Percentiles rank a stretch among this genome's conserved stretches.
phyloP scores from a whole-genome alignment of 1,139 yeast species.

The Pneumocystis oryctolagi region DNA sequence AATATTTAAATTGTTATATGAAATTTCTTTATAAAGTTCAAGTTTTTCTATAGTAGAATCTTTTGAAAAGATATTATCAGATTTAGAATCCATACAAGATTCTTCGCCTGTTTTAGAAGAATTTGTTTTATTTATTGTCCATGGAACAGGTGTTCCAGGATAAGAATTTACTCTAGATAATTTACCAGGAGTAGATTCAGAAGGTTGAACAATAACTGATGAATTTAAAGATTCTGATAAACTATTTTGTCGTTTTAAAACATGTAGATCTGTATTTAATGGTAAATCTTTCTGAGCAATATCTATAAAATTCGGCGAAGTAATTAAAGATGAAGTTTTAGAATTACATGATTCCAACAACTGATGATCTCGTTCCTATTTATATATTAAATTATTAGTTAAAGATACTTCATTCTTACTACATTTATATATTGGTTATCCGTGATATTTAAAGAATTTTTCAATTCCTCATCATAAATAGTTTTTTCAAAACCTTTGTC shows the following conservation, averaged over 20 bases:
- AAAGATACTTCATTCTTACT: not conserved
- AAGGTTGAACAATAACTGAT: not conserved
- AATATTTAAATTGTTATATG: not conserved
- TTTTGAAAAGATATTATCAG: not conserved
- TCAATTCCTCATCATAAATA: not conserved
- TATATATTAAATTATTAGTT: not conserved
- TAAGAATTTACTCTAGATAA: not conserved
- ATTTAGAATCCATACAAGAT: not conserved
- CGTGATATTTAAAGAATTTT: not conserved
- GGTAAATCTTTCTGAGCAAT: not conserved
- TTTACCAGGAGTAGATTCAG: not conserved
- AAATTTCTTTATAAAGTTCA: not conserved
- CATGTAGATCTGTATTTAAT: not conserved
- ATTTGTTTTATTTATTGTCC: not conserved
- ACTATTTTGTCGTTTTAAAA: not conserved
- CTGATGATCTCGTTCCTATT: not conserved
- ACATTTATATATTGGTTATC: not conserved
- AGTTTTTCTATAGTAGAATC: not conserved
- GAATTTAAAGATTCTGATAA: not conserved
- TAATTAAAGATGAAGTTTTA: not conserved
- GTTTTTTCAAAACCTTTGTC: not conserved
- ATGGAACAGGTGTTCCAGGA: not conserved
- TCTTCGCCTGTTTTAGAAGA: not conserved
- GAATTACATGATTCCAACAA: not conserved
- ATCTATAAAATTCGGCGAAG: not conserved